Conservation (phyloP, 768 basidiomycete genomes). For the Nidula microcarpa region DNA sequence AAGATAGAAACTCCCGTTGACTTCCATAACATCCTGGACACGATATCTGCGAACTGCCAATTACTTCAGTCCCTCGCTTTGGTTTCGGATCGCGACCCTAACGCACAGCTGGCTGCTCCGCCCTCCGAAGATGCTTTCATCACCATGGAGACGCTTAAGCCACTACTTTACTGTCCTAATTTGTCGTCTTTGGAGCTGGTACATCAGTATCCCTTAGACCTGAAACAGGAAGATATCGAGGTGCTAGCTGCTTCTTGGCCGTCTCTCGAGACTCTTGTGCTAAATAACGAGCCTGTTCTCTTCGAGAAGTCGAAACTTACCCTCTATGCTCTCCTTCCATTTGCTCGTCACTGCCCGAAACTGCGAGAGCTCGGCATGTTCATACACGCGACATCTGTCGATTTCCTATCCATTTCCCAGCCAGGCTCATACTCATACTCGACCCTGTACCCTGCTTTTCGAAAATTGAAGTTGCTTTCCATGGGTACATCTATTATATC, state of each 20-base stretch:
- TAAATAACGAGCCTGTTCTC: constrained; percentile 44
- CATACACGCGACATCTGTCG: constrained; percentile 26
- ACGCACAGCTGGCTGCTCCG: constrained; percentile 1
- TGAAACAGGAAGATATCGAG: constrained; percentile 41
- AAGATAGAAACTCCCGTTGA: constrained; percentile 36
- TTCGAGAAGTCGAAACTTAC: constrained; percentile 26
- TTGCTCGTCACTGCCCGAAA: constrained; percentile 35
- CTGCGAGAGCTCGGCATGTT: constrained; percentile 39
- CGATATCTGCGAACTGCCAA: constrained; percentile 43
- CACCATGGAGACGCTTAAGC: constrained; percentile 28
- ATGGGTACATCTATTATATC: constrained; percentile 48
- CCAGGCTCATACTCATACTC: constrained; percentile 11
- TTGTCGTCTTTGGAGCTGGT: constrained; percentile 30
- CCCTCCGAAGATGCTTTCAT: constrained; percentile 16
- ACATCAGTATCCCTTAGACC: constrained; percentile 32
- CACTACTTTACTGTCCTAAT: constrained; percentile 28
- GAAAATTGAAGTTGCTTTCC: constrained; percentile 30
- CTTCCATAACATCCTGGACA: constrained; percentile 38
- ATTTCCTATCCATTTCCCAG: constrained; percentile 12
- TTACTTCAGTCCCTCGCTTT: constrained; percentile 42
- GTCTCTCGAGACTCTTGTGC: constrained; percentile 34
- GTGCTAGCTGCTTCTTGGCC: constrained; percentile 43
- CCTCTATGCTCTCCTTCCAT: constrained; percentile 33
- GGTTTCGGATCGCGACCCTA: constrained; percentile 24
- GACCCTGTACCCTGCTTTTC: constrained; percentile 21